Percentiles rank a stretch among this genome's conserved stretches.
These are phyloP conservation scores for Populus tremula DNA, from an alignment of 345 rosid genomes.

Conservation along the genomic window DNA sequence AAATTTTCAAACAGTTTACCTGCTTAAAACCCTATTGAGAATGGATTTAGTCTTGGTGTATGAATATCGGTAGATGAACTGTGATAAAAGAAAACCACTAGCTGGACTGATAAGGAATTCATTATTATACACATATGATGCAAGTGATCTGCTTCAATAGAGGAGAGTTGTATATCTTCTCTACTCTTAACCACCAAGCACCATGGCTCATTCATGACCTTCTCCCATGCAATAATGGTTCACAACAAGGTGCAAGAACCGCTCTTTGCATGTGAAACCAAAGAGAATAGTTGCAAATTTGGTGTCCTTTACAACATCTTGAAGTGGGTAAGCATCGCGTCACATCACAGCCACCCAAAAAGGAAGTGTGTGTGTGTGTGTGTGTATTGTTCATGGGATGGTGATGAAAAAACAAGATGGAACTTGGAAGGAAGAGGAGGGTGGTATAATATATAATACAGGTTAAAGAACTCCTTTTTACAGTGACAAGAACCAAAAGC, in stretches of 20 bases:
- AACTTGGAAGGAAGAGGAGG: too few relatives aligned
- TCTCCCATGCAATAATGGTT: neutral
- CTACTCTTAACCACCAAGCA: neutral
- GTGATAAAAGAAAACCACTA: neutral
- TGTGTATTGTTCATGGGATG: neutral
- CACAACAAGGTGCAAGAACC: neutral
- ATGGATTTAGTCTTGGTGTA: too few relatives aligned
- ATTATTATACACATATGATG: neutral
- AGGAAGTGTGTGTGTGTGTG: neutral
- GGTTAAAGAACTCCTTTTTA: neutral
- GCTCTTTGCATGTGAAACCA: conserved; percentile 8
- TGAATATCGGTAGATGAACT: too few relatives aligned
- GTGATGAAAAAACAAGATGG: neutral
- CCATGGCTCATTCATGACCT: neutral
- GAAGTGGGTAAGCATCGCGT: conserved; percentile 12
- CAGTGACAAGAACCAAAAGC: neutral
- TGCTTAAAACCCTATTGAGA: too few relatives aligned
- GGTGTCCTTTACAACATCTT: neutral
- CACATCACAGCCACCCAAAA: conserved; percentile 14
- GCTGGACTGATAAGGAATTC: too few relatives aligned
- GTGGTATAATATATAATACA: neutral
- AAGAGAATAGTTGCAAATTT: neutral
- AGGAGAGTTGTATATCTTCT: neutral
- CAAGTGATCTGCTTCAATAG: neutral
- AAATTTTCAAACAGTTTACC: too few relatives aligned